Base-by-base conservation (phyloP, 768 basidiomycete species). In the Galerina marginata region DNA sequence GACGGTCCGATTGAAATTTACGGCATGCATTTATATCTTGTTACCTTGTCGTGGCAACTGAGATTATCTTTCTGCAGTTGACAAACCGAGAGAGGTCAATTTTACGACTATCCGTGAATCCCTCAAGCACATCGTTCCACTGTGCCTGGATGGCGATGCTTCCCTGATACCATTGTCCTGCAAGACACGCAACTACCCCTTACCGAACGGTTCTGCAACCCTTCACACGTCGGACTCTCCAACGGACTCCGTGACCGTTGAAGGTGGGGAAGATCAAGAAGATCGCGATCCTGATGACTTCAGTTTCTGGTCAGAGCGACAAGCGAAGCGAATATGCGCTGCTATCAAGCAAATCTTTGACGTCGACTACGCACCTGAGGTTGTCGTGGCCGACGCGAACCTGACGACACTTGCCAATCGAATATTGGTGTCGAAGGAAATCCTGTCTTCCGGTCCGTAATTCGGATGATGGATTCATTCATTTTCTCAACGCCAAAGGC, bases 381-480 rank as follows among this genome's bases (percentile, higher is more conserved):
- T 99, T 39, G 83, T 99, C 50, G 81, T 99, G 48, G 96, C 94
- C 2, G 95, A 97, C 68, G 95, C 97, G 26, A 99, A 99, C 74
- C 73, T 98, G 69, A 85, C 87, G n/a, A 81, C 89, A 26, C 77
- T 99, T 60, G 88, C 94, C 2, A 90, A 90, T 67, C 82, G 94
- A 68, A 92, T 99, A 66, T 74, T 96, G 63, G 83, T 89, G 23
- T 91, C 92, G 15, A 92, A 85, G 67, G 82, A 87, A 67, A 78
- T 91, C 51, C 72, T 85, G 65, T 64, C 67, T 2, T 56, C 62
- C 37, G 67, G 64, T 62, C 45, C 56, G 47, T 59, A 50, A 57
- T 48, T 20, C 15, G 44, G 56, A 26, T 36, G 39, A 38, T 56
- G n/a, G 15, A n/a, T 25, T 6, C 9, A 12, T 54, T 43, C 20